Evolutionary conservation across 768 basidiomycete genomes (phyloP), one percentile per base, ranked within the genome.

Genomic region (Suillus alpinus): DNA sequence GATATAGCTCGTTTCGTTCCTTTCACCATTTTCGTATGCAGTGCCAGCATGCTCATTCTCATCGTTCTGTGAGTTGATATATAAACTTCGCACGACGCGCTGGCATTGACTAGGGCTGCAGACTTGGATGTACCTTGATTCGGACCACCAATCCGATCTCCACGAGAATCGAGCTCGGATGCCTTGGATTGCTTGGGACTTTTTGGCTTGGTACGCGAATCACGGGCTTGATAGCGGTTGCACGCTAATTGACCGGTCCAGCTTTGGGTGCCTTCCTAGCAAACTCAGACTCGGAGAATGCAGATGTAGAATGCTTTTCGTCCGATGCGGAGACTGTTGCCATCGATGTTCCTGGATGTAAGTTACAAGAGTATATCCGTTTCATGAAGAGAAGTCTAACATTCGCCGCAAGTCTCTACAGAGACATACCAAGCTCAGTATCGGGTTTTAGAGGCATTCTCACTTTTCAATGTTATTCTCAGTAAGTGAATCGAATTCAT

Each of bases 341-440:
- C 50, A 81, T 88, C 44, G 81, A 85, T 34, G 73, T 84, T 59
- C 83, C 87, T 58, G 84, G 81, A 64, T 92, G 91, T 92, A 68
- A 76, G 89, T 80, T 41, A 44, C 18, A 49, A 23, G 55, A n/a
- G 2, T 26, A 40, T 57, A 4, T 59, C 36, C n/a, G 4, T 53
- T 53, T 56, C 10, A 26, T n/a, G 40, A 13, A 16, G 47, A 56
- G 29, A 39, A 36, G 23, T 29, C 58, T 59, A 13, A 55, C 16
- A 10, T 55, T 53, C 58, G 41, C 34, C 9, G 20, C 18, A 67
- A 93, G 92, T 92, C 75, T 86, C 89, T 59, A 92, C 91, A 26
- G 88, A 91, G 67, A 89, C 89, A 62, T 94, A 88, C 71, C 92
- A 92, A 65, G 91, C 91, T n/a, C 92, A 92, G 78, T 93, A 92